phyloP scores from a whole-genome alignment of 2,329 filamentous ascomycete genomes.

The Coleophoma crateriformis region DNA sequence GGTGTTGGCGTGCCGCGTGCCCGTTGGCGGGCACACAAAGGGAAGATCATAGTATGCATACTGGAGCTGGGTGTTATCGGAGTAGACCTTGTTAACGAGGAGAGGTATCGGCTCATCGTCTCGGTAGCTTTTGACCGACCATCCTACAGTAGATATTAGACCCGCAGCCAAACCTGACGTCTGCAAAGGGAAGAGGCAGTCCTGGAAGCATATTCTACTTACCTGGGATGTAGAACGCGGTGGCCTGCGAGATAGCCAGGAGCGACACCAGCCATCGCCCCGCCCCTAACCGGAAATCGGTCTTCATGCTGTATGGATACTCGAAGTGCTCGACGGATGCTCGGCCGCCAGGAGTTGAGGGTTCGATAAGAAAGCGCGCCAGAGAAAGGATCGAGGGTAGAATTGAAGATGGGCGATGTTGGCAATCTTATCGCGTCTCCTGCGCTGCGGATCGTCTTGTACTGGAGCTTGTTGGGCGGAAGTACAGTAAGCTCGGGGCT shows the following conservation, averaged over 20 bases:
- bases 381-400: not conserved
- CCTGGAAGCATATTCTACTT: slow-evolving; percentile 21
- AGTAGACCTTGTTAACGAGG: slow-evolving; percentile 90
- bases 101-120: slow-evolving; percentile 74
- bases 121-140: slow-evolving; percentile 75
- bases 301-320: slow-evolving; percentile 11
- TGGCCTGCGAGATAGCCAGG: slow-evolving; percentile 39
- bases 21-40: slow-evolving; percentile 78
- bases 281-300: slow-evolving; percentile 23
- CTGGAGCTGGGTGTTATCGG: slow-evolving; percentile 83
- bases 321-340: not conserved
- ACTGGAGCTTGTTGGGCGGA: slow-evolving; percentile 9
- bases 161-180: not conserved
- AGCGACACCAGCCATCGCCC: slow-evolving; percentile 42
- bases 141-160: slow-evolving; percentile 46
- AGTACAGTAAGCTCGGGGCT: slow-evolving; percentile 1
- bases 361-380: not conserved
- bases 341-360: slow-evolving; percentile 1
- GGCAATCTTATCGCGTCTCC: not conserved
- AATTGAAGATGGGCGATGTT: not conserved
- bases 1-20: slow-evolving; percentile 57
- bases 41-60: slow-evolving; percentile 87
- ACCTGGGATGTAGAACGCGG: slow-evolving; percentile 86
- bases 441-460: slow-evolving; percentile 1
- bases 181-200: not conserved